Evolutionary conservation across 768 basidiomycete genomes (phyloP).

Genomic region (Agaricus blazei): DNA sequence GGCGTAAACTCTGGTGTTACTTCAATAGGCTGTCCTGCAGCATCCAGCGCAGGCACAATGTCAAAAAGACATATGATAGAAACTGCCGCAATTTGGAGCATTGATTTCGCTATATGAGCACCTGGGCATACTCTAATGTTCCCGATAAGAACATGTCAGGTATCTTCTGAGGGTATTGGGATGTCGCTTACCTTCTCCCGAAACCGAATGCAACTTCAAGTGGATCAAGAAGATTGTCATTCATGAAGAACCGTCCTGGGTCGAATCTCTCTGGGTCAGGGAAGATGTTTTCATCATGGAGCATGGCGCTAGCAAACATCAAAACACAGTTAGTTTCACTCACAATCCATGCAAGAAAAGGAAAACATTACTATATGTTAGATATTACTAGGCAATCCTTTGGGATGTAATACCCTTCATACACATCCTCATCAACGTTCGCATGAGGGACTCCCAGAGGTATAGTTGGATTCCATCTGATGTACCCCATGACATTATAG

Average conservation of each 20-base stretch:
- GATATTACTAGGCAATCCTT: constrained; percentile 39
- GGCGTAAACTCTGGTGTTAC: not conserved
- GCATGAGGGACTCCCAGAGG: constrained; percentile 33
- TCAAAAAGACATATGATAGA: not conserved
- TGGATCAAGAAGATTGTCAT: not conserved
- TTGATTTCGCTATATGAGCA: not conserved
- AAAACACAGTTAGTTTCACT: not conserved
- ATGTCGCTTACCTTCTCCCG: not conserved
- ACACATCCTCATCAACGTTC: constrained; percentile 23
- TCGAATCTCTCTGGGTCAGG: constrained; percentile 44
- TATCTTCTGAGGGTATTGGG: not conserved
- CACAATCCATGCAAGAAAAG: not conserved
- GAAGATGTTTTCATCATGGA: constrained; percentile 42
- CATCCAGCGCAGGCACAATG: not conserved
- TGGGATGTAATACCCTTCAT: constrained; percentile 39
- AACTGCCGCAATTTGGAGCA: not conserved
- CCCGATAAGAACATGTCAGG: not conserved
- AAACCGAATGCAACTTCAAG: not conserved
- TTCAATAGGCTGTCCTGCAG: not conserved
- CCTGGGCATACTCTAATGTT: not conserved
- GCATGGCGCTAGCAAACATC: constrained; percentile 35
- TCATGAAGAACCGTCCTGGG: constrained; percentile 32
- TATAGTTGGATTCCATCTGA: not conserved
- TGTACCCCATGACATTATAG: no score
- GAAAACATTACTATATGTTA: constrained; percentile 38